phyloP scores from a whole-genome alignment of 2,329 filamentous ascomycete species.

The Trichoderma sp. region DNA sequence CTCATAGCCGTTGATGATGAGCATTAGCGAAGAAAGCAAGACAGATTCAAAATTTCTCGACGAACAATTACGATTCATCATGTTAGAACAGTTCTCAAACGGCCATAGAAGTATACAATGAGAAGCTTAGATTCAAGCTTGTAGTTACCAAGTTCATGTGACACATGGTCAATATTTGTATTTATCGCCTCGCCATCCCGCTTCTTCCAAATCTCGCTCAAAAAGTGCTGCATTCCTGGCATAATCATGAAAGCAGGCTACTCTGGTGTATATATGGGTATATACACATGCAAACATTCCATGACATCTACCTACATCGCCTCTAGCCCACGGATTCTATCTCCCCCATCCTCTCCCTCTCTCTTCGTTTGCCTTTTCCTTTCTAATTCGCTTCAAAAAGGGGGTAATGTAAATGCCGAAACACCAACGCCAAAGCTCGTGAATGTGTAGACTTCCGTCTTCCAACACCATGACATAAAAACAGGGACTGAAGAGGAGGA shows the following conservation, averaged over 20 bases:
- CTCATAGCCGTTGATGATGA: background rate
- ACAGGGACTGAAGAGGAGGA: background rate
- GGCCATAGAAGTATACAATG: background rate
- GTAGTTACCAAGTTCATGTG: background rate
- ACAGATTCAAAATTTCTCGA: background rate
- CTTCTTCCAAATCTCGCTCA: background rate
- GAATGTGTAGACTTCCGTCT: background rate
- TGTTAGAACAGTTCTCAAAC: background rate
- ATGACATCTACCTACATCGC: background rate
- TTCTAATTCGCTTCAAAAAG: background rate
- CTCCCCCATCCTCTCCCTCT: background rate
- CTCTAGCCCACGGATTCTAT: background rate
- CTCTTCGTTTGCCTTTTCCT: background rate
- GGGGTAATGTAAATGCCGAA: constrained; percentile 4
- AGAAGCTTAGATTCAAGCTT: background rate
- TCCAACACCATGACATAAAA: background rate
- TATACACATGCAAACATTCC: background rate
- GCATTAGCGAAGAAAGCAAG: background rate
- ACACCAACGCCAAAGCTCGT: constrained; percentile 16
- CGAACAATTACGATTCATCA: background rate
- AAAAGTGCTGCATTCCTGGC: background rate
- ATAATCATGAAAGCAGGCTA: background rate
- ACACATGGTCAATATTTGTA: background rate
- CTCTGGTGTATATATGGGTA: background rate
- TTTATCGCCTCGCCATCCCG: background rate